Evolutionary conservation across 345 rosid species (phyloP), one percentile per base, ranked within the genome.

Genomic region (Eucalyptus curtisii): DNA sequence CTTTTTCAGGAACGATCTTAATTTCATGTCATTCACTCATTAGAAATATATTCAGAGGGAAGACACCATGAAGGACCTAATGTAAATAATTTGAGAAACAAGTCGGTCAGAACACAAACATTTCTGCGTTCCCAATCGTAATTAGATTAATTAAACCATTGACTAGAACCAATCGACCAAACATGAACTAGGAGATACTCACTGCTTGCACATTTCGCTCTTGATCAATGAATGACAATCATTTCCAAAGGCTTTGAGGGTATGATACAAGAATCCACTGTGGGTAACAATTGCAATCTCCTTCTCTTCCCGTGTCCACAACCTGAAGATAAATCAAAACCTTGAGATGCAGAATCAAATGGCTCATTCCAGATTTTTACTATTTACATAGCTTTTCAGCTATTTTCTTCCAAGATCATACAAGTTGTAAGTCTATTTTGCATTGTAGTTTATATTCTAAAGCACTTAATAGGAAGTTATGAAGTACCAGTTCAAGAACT

Each of bases 221-320:
- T 66, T 85, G 49, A 89, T 81, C 1, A 88, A 52, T 13, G 92
- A 89, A 84, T 92, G 55, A 48, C 68, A 90, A 88, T 94, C 94
- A 86, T 93, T 91, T 87, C 92, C 90, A 27, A 92, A 93, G 24
- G 90, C 87, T n/a, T 45, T 16, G 5, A 96, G 91, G 11, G 95
- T 91, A 31, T 95, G 86, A 82, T 90, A 94, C 90, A 97, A 92
- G 91, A 96, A 94, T 22, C 96, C 93, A 16, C 97, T 93, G 55
- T 96, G 99, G 91, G 94, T 93, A 13, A 97, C 97, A 14, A 97
- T 57, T 76, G 95, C 99, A 82, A 97, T 94, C 90, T 97, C 97
- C 89, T 92, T 94, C 94, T 97, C 99, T 80, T 92, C 93, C 44
- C 98, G 90, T 61, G 96, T 93, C 94, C 94, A 93, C 90, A 96